Evolutionary conservation across 257 asterid genomes (phyloP).

Genomic region (Nicotiana tomentosiformis): DNA sequence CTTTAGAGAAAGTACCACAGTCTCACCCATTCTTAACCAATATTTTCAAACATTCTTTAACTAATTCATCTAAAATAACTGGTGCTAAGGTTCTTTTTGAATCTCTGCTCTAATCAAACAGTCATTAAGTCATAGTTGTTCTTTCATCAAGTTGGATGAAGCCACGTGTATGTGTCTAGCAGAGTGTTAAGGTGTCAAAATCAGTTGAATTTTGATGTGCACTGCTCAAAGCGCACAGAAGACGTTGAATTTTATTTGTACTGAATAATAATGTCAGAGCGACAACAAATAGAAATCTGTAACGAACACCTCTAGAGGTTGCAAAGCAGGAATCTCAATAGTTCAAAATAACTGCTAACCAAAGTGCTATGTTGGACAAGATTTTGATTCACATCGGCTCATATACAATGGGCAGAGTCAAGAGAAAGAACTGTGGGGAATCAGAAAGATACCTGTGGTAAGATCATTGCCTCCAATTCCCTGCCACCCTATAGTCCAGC

Average conservation of each 20-base stretch:
- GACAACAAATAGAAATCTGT: conserved; percentile 1
- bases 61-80: not conserved
- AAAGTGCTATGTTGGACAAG: not conserved
- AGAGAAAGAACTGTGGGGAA: not conserved
- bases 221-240: not conserved
- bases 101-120: not conserved
- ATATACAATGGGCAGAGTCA: no score
- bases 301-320: not conserved
- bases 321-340: not conserved
- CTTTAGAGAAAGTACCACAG: not conserved
- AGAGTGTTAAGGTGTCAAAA: not conserved
- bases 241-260: not conserved
- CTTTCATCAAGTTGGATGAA: not conserved
- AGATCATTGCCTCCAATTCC: conserved; percentile 17
- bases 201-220: not conserved
- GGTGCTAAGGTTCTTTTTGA: not conserved
- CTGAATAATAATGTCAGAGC: not conserved
- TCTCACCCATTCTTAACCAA: not conserved
- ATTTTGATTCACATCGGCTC: not conserved
- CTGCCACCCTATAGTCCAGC: conserved; percentile 26
- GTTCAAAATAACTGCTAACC: not conserved
- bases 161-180: no score
- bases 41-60: not conserved
- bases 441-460: conserved; percentile 8
- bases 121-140: not conserved